Evolutionary conservation across 495 filamentous ascomycete genomes (phyloP).

Genomic region (Neurospora terricola): DNA sequence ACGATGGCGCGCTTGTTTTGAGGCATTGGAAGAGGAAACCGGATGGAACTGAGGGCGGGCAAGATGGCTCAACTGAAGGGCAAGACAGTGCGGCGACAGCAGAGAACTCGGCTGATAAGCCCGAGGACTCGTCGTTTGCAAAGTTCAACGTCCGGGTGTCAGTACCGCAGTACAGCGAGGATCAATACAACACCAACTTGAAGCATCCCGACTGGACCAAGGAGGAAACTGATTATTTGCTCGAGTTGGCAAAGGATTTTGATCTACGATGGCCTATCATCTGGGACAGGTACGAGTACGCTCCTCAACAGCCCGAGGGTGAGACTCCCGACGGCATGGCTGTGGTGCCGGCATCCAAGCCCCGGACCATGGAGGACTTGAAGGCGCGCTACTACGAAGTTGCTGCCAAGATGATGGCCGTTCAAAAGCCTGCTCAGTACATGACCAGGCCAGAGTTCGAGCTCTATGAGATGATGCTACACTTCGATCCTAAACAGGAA

Average conservation of each 20-base stretch:
- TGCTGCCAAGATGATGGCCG: constrained; percentile 72
- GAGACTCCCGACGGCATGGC: constrained; percentile 28
- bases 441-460: constrained; percentile 79
- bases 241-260: constrained; percentile 61
- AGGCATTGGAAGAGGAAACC: constrained; percentile 54
- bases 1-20: constrained; percentile 43
- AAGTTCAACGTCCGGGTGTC: constrained; percentile 77
- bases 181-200: constrained; percentile 71
- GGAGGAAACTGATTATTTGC: constrained; percentile 86
- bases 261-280: constrained; percentile 88
- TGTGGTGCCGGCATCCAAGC: constrained; percentile 33
- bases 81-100: constrained; percentile 9
- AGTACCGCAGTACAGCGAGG: constrained; percentile 70
- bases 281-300: constrained; percentile 82
- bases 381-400: constrained; percentile 86
- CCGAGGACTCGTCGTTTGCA: constrained; percentile 48
- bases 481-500: constrained; percentile 74
- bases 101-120: constrained; percentile 14
- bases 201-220: constrained; percentile 71
- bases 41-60: constrained; percentile 17
- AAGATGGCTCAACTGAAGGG: constrained; percentile 6
- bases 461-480: constrained; percentile 70
- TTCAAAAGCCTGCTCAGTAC: constrained; percentile 68
- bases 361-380: constrained; percentile 74
- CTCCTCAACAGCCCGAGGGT: constrained; percentile 33